Evolutionary conservation across 352 stramenopile species (phyloP).

Genomic region (Phytophthora europaea): DNA sequence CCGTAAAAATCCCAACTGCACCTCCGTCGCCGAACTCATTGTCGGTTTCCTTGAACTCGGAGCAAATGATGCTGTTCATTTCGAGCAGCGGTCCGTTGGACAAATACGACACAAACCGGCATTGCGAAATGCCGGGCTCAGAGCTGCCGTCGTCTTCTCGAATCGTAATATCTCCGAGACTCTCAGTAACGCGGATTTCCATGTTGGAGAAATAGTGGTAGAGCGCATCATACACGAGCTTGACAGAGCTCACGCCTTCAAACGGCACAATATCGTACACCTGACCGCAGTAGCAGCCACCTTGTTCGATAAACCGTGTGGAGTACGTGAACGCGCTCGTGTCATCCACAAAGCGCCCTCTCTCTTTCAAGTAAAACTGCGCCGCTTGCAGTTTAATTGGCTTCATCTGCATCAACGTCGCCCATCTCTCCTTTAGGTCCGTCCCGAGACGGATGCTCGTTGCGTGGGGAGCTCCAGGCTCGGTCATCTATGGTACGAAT

Average conservation of each 20-base stretch:
- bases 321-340: constrained; percentile 32
- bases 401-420: constrained; percentile 35
- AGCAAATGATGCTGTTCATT: constrained; percentile 48
- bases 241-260: constrained; percentile 41
- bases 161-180: constrained; percentile 54
- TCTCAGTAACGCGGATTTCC: constrained; percentile 64
- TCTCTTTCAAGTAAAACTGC: constrained; percentile 34
- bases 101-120: constrained; percentile 47
- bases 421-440: constrained; percentile 27
- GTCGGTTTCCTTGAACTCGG: constrained; percentile 33
- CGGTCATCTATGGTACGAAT: constrained; percentile 25
- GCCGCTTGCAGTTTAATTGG: constrained; percentile 27
- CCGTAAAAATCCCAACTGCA: constrained; percentile 37
- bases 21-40: constrained; percentile 38
- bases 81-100: constrained; percentile 36
- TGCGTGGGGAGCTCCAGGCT: constrained; percentile 30
- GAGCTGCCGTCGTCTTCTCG: constrained; percentile 61
- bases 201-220: constrained; percentile 50
- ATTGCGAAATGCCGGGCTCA: constrained; percentile 47
- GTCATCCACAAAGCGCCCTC: constrained; percentile 28
- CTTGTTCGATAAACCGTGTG: constrained; percentile 40
- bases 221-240: constrained; percentile 51
- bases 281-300: constrained; percentile 43
- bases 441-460: constrained; percentile 34
- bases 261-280: constrained; percentile 56